Evolutionary conservation across 23 red algal species (phyloP), one percentile per base, ranked within the genome.

Genomic region (Agarophyton chilense): DNA sequence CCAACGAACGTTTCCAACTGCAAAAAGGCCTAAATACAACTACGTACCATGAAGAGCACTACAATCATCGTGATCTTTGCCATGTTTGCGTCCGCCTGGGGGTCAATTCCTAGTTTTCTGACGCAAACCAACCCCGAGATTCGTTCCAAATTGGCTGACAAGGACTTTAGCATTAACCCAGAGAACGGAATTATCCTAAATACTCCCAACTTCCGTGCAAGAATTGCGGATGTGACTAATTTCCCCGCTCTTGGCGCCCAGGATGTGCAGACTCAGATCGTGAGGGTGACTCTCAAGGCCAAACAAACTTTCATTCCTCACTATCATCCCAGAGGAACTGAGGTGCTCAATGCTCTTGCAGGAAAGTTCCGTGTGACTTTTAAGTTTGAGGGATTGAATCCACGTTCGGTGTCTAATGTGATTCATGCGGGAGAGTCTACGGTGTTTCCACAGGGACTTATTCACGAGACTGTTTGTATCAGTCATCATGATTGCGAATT

Each of bases 401-500:
- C 78, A 4, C 42, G 91, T 28, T 47, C 43, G 10, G 66, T 94
- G 21, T 72, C 56, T 10, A 94, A 84, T 52, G 70, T 52, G 1
- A 35, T 94, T 25, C 22, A 52, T 28, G 52, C 74, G 29, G 91
- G 79, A 33, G 74, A 83, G 35, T 63, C 67, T 24, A 94, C 91
- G 13, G 71, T 94, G 0, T 94, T 94, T 52, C 91, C 91, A 18
- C 61, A 80, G 32, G 91, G 71, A 0, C 80, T 87, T 42, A 78
- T 81, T 49, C 91, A 94, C 53, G 39, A 56, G 21, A 72, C 73
- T 16, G 51, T 34, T 18, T 87, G 82, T 28, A 87, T 94, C 70
- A 81, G 66, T 14, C 53, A 55, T 7, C 31, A 28, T 14, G 66
- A 73, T 58, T 86, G 80, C 28, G 32, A 58, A 17, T 87, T 94